Conservation (phyloP, 2,329 filamentous ascomycete species). For the Ilyonectria robusta region DNA sequence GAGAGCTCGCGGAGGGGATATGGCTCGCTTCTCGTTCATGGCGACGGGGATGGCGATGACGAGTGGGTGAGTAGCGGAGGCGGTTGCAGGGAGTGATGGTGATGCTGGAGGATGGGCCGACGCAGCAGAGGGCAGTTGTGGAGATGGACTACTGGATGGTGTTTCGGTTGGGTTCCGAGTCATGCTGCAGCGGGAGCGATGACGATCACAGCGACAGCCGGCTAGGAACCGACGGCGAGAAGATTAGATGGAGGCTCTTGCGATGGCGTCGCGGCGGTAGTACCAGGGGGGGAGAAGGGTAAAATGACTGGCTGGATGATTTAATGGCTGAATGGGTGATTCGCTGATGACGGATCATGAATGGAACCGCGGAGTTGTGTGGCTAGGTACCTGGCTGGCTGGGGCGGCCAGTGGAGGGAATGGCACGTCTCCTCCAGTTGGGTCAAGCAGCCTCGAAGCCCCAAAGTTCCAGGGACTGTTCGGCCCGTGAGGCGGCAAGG, state of each 20-base stretch:
- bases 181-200: slow-evolving; percentile 5
- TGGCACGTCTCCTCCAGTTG: slow-evolving; percentile 9
- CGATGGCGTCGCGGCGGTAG: neutral
- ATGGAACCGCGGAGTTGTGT: neutral
- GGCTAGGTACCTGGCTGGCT: neutral
- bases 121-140: neutral
- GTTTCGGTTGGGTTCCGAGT: slow-evolving; percentile 11
- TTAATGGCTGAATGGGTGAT: neutral
- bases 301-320: neutral
- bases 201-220: neutral
- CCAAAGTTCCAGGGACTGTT: neutral
- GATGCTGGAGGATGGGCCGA: neutral
- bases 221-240: neutral
- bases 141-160: neutral
- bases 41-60: slow-evolving; percentile 29
- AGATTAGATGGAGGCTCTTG: neutral
- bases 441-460: neutral
- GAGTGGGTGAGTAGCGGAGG: neutral
- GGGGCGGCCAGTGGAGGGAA: neutral
- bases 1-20: slow-evolving; percentile 40
- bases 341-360: neutral
- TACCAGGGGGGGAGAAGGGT: neutral
- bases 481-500: slow-evolving; percentile 1
- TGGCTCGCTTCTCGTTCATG: slow-evolving; percentile 53
- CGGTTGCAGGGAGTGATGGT: neutral